Percentiles rank a stretch among this genome's conserved stretches.
Evolutionary conservation across 371 early-diverging fungal genomes (phyloP).

Genomic region (Scutellospora calospora): DNA sequence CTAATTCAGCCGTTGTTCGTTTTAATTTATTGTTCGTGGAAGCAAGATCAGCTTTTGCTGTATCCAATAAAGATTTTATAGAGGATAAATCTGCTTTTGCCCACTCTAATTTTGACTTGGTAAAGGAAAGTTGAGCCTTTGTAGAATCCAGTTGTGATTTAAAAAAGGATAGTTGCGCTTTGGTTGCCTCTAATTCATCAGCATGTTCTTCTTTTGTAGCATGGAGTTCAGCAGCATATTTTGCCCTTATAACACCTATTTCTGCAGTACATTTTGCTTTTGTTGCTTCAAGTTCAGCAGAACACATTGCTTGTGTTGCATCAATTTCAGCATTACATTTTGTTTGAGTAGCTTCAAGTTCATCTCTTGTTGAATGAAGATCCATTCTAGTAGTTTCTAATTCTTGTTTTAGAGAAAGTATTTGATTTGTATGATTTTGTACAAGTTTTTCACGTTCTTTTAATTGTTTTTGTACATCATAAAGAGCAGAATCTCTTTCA

Average conservation of each 20-base stretch:
- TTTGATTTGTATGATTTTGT: not conserved
- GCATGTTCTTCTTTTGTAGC: constrained; percentile 36
- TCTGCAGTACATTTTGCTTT: constrained; percentile 27
- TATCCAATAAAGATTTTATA: constrained; percentile 13
- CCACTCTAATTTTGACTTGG: constrained; percentile 36
- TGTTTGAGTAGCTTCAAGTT: not conserved
- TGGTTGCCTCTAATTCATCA: constrained; percentile 24
- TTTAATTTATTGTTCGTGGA: constrained; percentile 11
- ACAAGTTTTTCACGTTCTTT: constrained; percentile 22
- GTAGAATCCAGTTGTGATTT: constrained; percentile 37
- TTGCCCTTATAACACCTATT: constrained; percentile 23
- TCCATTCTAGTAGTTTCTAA: not conserved
- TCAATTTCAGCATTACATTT: constrained; percentile 12
- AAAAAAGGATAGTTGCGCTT: constrained; percentile 36
- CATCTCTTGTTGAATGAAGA: not conserved
- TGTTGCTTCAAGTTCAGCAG: constrained; percentile 24
- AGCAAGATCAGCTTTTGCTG: constrained; percentile 2
- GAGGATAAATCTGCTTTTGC: constrained; percentile 29
- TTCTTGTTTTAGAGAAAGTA: not conserved
- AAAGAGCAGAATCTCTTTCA: constrained; percentile 6
- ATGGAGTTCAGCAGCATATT: constrained; percentile 36
- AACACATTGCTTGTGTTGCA: constrained; percentile 29
- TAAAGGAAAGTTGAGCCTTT: constrained; percentile 37
- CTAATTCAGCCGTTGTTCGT: not conserved
- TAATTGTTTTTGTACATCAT: constrained; percentile 10